phyloP scores from a whole-genome alignment of 1,284 basidiomycete genomes.

The Tetrapyrgos nigripes region DNA sequence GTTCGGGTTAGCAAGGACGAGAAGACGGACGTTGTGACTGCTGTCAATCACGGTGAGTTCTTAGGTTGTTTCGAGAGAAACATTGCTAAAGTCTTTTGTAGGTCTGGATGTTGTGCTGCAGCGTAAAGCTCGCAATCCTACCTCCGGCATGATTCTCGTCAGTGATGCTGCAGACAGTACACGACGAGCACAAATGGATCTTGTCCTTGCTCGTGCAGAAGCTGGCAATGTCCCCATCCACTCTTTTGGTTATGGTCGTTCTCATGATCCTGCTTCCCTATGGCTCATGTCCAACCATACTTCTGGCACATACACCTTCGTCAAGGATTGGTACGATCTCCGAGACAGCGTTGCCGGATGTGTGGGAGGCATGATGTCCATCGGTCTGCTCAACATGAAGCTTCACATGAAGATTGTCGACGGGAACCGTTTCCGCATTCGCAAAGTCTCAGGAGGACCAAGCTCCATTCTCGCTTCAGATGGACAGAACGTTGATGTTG shows the following conservation, averaged over 20 bases:
- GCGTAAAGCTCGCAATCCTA: conserved; percentile 88
- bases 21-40: conserved; percentile 95
- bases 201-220: conserved; percentile 94
- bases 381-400: conserved; percentile 89
- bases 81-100: conserved; percentile 30
- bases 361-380: conserved; percentile 93
- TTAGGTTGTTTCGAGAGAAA: background rate
- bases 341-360: conserved; percentile 90
- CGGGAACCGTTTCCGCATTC: conserved; percentile 83
- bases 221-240: conserved; percentile 97
- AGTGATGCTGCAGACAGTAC: conserved; percentile 92
- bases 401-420: conserved; percentile 91
- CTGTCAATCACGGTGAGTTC: conserved; percentile 85
- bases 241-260: conserved; percentile 94
- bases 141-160: conserved; percentile 91
- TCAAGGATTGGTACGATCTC: conserved; percentile 95
- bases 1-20: conserved; percentile 84
- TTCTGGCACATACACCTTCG: conserved; percentile 95
- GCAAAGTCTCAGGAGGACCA: conserved; percentile 89
- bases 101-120: conserved; percentile 93
- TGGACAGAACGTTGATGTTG: conserved; percentile 93
- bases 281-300: conserved; percentile 99
- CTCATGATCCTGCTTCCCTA: conserved; percentile 96
- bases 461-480: conserved; percentile 84
- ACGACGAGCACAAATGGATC: conserved; percentile 97